Evolutionary conservation across 2,329 filamentous ascomycete genomes (phyloP).

Genomic region (Trichoderma sp.): DNA sequence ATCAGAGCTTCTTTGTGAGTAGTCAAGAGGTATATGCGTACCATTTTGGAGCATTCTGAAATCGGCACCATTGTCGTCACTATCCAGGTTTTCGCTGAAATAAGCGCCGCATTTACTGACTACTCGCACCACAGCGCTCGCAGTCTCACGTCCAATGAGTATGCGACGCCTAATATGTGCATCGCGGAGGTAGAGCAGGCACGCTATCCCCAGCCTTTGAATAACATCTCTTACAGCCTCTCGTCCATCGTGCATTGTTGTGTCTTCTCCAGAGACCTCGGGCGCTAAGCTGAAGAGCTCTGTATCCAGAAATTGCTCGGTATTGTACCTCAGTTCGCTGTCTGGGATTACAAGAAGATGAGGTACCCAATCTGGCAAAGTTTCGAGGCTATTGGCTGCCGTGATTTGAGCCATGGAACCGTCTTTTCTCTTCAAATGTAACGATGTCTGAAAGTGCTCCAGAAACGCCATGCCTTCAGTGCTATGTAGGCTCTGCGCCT

Average conservation of each 20-base stretch:
- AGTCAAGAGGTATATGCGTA: slow-evolving; percentile 24
- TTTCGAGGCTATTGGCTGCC: slow-evolving; percentile 26
- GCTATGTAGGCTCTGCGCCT: slow-evolving; percentile 46
- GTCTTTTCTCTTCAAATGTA: slow-evolving; percentile 31
- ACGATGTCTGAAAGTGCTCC: slow-evolving; percentile 39
- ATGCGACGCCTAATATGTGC: slow-evolving; percentile 43
- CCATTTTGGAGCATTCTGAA: slow-evolving; percentile 30
- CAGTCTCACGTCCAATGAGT: slow-evolving; percentile 44
- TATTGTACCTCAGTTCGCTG: slow-evolving; percentile 39
- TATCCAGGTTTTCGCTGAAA: slow-evolving; percentile 37
- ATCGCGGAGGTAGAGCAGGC: slow-evolving; percentile 47
- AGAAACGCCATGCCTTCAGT: slow-evolving; percentile 50
- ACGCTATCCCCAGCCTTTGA: slow-evolving; percentile 44
- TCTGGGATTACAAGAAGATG: slow-evolving; percentile 50
- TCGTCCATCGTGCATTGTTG: slow-evolving; percentile 19
- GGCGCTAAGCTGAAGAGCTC: slow-evolving; percentile 41
- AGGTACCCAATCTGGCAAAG: slow-evolving; percentile 50
- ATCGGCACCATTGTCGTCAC: slow-evolving; percentile 32
- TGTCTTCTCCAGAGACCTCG: slow-evolving; percentile 28
- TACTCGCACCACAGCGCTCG: slow-evolving; percentile 43
- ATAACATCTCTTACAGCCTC: slow-evolving; percentile 29
- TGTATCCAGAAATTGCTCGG: slow-evolving; percentile 45
- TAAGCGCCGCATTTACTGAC: slow-evolving; percentile 43
- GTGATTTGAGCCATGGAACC: slow-evolving; percentile 26
- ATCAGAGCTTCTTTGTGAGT: neutral